A percentile compares a stretch with the other conserved stretches of the same genome.
Evolutionary conservation across 2,329 filamentous ascomycete genomes (phyloP).

Genomic region (Arthrobotrys musiformis): DNA sequence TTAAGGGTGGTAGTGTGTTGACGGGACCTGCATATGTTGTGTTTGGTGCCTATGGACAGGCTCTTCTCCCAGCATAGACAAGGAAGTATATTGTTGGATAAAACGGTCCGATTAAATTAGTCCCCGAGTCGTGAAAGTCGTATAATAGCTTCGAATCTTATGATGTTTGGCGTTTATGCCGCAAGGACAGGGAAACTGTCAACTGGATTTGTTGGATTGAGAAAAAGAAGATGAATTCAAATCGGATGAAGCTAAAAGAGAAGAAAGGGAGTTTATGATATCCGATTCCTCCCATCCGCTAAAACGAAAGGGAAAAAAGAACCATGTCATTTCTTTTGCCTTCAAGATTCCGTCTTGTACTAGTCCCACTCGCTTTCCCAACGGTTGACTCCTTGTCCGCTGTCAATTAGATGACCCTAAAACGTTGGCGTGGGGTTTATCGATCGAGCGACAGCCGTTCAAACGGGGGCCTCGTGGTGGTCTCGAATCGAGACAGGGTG

Average conservation of each 20-base stretch:
- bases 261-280: slow-evolving; percentile 45
- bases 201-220: slow-evolving; percentile 1
- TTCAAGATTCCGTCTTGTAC: background rate
- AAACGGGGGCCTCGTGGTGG: slow-evolving; percentile 34
- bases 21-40: slow-evolving; percentile 9
- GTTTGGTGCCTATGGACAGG: background rate
- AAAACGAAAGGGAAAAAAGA: slow-evolving; percentile 4
- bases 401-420: slow-evolving; percentile 37
- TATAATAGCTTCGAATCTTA: background rate
- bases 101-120: background rate
- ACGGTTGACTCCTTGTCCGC: slow-evolving; percentile 35
- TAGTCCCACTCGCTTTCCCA: slow-evolving; percentile 22
- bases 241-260: slow-evolving; percentile 46
- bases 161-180: background rate
- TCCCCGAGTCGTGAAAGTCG: background rate
- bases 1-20: slow-evolving; percentile 29
- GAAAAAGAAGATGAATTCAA: slow-evolving; percentile 39
- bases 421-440: slow-evolving; percentile 48
- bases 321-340: slow-evolving; percentile 6
- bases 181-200: background rate
- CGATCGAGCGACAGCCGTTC: slow-evolving; percentile 15
- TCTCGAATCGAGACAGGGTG: slow-evolving; percentile 29
- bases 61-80: background rate
- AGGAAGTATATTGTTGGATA: background rate
- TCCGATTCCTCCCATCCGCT: slow-evolving; percentile 12